These are phyloP conservation scores for Psidium friedrichsthalianum DNA, from an alignment of 345 rosid species.

Conservation along the genomic window DNA sequence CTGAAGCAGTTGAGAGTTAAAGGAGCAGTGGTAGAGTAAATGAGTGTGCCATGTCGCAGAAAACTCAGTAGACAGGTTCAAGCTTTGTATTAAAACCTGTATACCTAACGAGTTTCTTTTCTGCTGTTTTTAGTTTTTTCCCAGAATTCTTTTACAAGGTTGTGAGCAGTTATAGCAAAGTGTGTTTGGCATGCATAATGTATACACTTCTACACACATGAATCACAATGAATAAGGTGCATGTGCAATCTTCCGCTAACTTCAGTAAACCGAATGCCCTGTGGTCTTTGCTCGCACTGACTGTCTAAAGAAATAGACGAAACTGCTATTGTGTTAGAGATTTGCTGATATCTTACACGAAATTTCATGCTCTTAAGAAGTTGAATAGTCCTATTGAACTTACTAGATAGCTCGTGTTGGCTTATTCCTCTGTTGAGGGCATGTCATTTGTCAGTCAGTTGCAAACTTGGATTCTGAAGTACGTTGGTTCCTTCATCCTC, in stretches of 20 bases:
- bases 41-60: not conserved
- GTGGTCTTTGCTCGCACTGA: not conserved
- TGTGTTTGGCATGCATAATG: not conserved
- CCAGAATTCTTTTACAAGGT: not conserved
- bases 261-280: not conserved
- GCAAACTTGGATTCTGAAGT: not conserved
- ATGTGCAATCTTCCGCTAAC: not conserved
- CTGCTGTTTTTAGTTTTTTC: not conserved
- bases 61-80: not conserved
- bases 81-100: not conserved
- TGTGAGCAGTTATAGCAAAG: not conserved
- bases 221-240: not conserved
- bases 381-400: not conserved
- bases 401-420: not conserved
- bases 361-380: not conserved
- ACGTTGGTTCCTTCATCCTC: conserved; percentile 3
- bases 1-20: not conserved
- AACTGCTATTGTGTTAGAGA: not conserved
- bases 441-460: not conserved
- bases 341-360: not conserved
- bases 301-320: not conserved
- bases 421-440: not conserved
- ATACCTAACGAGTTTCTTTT: not conserved
- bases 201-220: not conserved
- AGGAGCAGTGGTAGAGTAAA: not conserved